A percentile compares a stretch with the other conserved stretches of the same genome.
phyloP scores from a whole-genome alignment of 352 stramenopile species.

The Peronosclerospora sorghi region DNA sequence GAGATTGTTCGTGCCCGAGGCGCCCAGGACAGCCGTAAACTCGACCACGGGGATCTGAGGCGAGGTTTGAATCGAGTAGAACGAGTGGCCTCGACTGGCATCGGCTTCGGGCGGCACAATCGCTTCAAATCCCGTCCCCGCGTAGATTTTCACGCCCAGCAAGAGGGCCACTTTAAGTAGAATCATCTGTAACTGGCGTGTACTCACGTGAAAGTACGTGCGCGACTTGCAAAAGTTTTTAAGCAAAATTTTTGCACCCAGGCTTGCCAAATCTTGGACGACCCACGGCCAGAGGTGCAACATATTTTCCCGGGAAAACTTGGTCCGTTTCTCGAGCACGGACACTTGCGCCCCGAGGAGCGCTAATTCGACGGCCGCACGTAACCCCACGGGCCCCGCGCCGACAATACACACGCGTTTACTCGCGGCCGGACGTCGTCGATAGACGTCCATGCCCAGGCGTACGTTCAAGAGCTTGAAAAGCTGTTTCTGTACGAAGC shows the following conservation, averaged over 20 bases:
- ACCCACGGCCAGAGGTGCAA: neutral
- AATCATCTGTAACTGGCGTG: no score
- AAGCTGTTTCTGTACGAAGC: constrained; percentile 53
- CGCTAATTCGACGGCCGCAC: constrained; percentile 46
- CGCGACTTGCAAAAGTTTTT: no score
- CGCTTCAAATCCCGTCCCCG: no score
- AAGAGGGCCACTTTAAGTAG: no score
- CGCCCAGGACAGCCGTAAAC: constrained; percentile 48
- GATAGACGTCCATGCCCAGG: constrained; percentile 31
- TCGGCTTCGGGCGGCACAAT: no score
- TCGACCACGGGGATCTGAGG: constrained; percentile 54
- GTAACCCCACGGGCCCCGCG: constrained; percentile 33
- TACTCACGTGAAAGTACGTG: no score
- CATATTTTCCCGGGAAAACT: constrained; percentile 59
- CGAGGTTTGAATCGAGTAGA: constrained; percentile 47
- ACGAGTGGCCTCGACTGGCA: constrained; percentile 29
- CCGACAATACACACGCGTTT: constrained; percentile 59
- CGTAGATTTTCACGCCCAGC: no score
- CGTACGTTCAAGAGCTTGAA: constrained; percentile 49
- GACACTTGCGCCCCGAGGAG: constrained; percentile 52
- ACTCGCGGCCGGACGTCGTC: constrained; percentile 20
- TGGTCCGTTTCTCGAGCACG: constrained; percentile 61
- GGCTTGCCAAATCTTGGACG: no score
- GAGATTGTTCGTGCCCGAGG: constrained; percentile 44
- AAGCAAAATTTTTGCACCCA: no score